Conservation (phyloP, 306 rosid species). For the Pterocarpus santalinus region DNA sequence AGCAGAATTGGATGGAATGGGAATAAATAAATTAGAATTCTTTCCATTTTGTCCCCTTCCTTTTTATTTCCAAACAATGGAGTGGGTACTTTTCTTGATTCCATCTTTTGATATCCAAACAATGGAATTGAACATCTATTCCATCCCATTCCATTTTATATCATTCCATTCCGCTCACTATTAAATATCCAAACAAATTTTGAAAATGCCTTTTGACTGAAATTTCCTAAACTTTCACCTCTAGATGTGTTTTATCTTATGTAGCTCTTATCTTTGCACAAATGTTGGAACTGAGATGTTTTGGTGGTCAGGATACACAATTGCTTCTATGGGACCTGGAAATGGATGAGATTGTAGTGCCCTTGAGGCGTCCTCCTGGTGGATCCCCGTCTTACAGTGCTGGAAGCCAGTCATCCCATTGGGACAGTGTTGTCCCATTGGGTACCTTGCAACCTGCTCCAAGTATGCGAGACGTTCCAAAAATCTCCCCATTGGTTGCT, state of each 20-base stretch:
- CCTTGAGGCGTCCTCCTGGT: slow-evolving; percentile 89
- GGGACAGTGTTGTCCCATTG: slow-evolving; percentile 84
- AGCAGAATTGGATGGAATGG: background rate
- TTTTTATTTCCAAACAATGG: background rate
- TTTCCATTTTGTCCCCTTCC: background rate
- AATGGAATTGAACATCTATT: background rate
- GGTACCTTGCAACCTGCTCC: slow-evolving; percentile 96
- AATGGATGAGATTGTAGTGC: slow-evolving; percentile 91
- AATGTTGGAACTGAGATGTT: slow-evolving; percentile 33
- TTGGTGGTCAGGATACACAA: slow-evolving; percentile 82
- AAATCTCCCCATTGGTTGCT: slow-evolving; percentile 82
- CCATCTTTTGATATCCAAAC: background rate
- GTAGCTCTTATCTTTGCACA: background rate
- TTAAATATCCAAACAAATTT: background rate
- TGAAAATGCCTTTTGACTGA: slow-evolving; percentile 2
- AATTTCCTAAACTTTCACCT: background rate
- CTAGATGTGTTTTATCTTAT: background rate
- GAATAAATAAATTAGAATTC: background rate
- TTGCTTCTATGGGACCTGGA: slow-evolving; percentile 95
- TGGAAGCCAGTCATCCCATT: slow-evolving; percentile 95
- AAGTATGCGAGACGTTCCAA: slow-evolving; percentile 86
- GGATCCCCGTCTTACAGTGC: slow-evolving; percentile 93
- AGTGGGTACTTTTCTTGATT: background rate
- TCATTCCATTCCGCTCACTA: background rate
- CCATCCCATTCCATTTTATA: background rate